Percentiles rank a stretch among this genome's conserved stretches.
phyloP scores from a whole-genome alignment of 768 basidiomycete genomes.

The Amanita inopinata region DNA sequence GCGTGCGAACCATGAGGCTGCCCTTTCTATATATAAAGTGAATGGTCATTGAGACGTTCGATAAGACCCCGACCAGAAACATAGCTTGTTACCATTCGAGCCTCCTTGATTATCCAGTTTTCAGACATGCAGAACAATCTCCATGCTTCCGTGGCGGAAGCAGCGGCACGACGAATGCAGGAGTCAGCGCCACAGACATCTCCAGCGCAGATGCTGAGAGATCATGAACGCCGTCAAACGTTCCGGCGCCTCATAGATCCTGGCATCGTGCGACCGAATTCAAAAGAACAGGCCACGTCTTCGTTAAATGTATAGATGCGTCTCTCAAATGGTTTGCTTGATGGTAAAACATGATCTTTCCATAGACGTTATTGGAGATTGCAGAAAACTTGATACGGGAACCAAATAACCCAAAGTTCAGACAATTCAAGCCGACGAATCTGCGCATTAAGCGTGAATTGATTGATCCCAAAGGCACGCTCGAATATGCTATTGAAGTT shows the following conservation, averaged over 20 bases:
- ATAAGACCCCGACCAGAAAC: too few relatives aligned
- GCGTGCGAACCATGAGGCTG: too few relatives aligned
- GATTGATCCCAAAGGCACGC: constrained; percentile 61
- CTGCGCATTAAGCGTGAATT: constrained; percentile 51
- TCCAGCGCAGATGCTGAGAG: constrained; percentile 30
- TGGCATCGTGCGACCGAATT: constrained; percentile 65
- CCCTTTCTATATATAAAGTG: too few relatives aligned
- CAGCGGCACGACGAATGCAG: constrained; percentile 33
- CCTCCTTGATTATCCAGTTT: background rate
- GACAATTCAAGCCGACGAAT: constrained; percentile 72
- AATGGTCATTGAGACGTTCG: too few relatives aligned
- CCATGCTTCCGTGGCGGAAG: constrained; percentile 29
- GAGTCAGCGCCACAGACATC: constrained; percentile 24
- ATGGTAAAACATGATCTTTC: constrained; percentile 10
- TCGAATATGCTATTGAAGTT: constrained; percentile 77
- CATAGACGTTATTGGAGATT: constrained; percentile 55
- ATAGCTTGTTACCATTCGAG: too few relatives aligned
- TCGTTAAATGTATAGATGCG: constrained; percentile 48
- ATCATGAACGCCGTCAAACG: constrained; percentile 59
- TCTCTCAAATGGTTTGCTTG: constrained; percentile 11
- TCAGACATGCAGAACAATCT: constrained; percentile 11
- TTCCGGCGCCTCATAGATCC: constrained; percentile 75
- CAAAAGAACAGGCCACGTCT: constrained; percentile 46
- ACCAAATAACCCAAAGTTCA: constrained; percentile 63
- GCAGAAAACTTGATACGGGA: constrained; percentile 68